phyloP scores from a whole-genome alignment of 164 flowering plant genomes.

The Berberis vulgaris region DNA sequence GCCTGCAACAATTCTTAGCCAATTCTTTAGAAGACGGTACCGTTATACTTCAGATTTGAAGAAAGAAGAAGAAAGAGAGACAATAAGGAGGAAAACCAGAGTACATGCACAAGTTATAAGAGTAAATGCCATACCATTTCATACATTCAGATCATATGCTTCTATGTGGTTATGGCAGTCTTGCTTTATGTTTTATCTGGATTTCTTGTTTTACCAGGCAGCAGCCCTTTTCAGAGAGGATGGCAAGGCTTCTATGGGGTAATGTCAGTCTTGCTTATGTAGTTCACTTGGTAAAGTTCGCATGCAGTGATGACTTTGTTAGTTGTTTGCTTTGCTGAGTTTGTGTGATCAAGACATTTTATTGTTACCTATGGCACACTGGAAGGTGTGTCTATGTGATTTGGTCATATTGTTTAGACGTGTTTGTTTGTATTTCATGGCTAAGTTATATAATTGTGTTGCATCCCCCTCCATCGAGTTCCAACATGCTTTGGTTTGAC shows the following conservation, averaged over 20 bases:
- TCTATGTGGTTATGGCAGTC: not conserved
- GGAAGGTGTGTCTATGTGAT: too few species aligned
- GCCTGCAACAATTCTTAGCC: slow-evolving; percentile 8
- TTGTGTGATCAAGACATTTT: not conserved
- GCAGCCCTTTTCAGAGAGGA: slow-evolving; percentile 78
- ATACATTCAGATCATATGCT: not conserved
- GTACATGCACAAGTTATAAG: slow-evolving; percentile 89
- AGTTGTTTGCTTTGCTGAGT: too few species aligned
- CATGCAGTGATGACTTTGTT: not conserved
- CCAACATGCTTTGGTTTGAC: too few species aligned
- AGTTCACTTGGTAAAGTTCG: slow-evolving; percentile 17
- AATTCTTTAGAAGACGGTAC: slow-evolving; percentile 90
- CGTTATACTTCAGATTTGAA: slow-evolving; percentile 91
- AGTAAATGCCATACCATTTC: slow-evolving; percentile 24
- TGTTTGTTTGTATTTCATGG: too few species aligned
- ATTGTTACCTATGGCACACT: too few species aligned
- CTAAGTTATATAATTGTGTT: too few species aligned
- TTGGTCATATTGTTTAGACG: too few species aligned
- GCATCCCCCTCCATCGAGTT: too few species aligned
- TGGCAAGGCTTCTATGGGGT: slow-evolving; percentile 26
- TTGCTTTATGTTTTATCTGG: not conserved
- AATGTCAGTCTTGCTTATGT: slow-evolving; percentile 14
- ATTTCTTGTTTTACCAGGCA: slow-evolving; percentile 43
- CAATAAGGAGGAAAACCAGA: slow-evolving; percentile 62
- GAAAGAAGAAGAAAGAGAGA: slow-evolving; percentile 69